phyloP scores from a whole-genome alignment of 1,139 yeast species.

The Yamadazyma kanchanaburiensis region DNA sequence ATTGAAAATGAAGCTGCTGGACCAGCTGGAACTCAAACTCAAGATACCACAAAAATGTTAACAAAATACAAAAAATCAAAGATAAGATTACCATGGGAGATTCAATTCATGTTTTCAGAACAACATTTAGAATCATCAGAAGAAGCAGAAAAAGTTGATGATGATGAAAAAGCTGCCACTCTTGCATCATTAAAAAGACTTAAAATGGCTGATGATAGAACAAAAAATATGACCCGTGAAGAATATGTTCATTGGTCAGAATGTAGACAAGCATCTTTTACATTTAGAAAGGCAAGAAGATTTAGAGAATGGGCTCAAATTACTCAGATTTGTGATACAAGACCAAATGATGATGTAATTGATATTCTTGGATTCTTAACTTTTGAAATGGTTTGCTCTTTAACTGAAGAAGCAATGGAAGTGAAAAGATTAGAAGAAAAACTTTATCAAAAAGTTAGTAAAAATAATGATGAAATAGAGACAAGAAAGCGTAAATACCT shows the following conservation, averaged over 20 bases:
- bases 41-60: conserved; percentile 55
- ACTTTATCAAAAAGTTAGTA: conserved; percentile 29
- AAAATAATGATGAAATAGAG: conserved; percentile 20
- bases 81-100: conserved; percentile 91
- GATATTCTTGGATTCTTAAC: conserved; percentile 94
- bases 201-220: conserved; percentile 91
- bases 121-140: conserved; percentile 84
- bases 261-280: conserved; percentile 95
- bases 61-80: conserved; percentile 69
- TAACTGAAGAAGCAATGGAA: conserved; percentile 87
- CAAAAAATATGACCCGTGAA: conserved; percentile 89
- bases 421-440: conserved; percentile 70
- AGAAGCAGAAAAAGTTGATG: conserved; percentile 77
- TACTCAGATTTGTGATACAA: conserved; percentile 76
- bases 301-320: conserved; percentile 97
- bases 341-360: conserved; percentile 94
- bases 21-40: conserved; percentile 28
- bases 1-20: conserved; percentile 41
- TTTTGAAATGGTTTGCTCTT: conserved; percentile 91
- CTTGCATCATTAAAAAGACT: conserved; percentile 82
- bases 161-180: conserved; percentile 86
- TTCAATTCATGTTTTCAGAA: conserved; percentile 89
- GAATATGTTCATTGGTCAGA: conserved; percentile 99
- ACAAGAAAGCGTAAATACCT: conserved; percentile 53
- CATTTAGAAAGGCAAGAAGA: conserved; percentile 87